Evolutionary conservation across 345 rosid genomes (phyloP), one percentile per base, ranked within the genome.

Genomic region (Viola odorata): DNA sequence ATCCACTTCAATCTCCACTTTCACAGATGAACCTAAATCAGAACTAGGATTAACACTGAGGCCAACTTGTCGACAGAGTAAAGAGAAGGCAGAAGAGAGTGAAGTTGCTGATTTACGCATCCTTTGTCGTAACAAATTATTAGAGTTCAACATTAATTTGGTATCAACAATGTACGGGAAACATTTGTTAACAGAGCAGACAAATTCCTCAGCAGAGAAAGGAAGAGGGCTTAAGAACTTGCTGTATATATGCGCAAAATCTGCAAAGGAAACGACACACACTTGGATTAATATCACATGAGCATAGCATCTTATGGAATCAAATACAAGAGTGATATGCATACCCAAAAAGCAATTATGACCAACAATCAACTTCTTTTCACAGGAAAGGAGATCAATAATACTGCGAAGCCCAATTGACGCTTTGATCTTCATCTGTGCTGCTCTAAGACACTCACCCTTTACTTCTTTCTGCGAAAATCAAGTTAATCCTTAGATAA

Each of bases 271-370:
- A 50, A 52, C 56, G 50, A 8, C 41, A 57, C 58, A 38, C 39
- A 71, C 55, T 42, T 63, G 14, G 77, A 45, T 36, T 52, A 65
- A 36, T 58, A 71, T 49, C 68, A 10, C 36, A 60, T 55, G 36
- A 56, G 49, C 32, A 41, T 8, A 54, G 50, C 6, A 39, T 66
- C 36, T 55, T 17, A 13, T 37, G 50, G 16, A 76, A 23, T 23
- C 32, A 23, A 2, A 64, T 65, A 70, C 49, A 50, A 48, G 58
- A 69, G 9, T 1, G 12, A 55, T 47, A 71, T 51, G 64, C 75
- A 58, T 83, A 92, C 97, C 97, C 14, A 94, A 78, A 76, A 94
- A 81, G 69, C 96, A 94, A 75, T 94, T 90, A 69, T 94, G 96
- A 71, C 99, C 96, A 55, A 94, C 86, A 49, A 94, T 81, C 77